Evolutionary conservation across 2,329 filamentous ascomycete genomes (phyloP).

Genomic region (Tricladium varicosporioides): DNA sequence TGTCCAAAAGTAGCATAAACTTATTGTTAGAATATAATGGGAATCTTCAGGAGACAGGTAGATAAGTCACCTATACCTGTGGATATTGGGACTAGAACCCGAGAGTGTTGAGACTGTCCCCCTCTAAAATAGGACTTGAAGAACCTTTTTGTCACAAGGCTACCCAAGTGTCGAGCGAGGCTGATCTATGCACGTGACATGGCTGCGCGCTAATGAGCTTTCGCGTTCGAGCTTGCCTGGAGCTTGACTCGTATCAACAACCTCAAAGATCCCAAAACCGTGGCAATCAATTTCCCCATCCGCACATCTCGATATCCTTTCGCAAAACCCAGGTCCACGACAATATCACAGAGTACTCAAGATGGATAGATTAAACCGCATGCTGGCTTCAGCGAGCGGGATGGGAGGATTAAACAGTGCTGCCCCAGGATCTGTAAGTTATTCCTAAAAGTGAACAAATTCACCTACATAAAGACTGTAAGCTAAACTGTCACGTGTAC

Average conservation of each 20-base stretch:
- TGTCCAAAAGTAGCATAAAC: not conserved
- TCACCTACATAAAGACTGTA: not conserved
- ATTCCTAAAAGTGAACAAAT: not conserved
- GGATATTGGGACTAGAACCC: too few relatives aligned
- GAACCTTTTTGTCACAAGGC: not conserved
- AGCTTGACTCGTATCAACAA: not conserved
- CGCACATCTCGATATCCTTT: not conserved
- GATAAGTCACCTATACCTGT: too few relatives aligned
- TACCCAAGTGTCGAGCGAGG: not conserved
- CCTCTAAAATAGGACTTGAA: not conserved
- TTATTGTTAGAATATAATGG: too few relatives aligned
- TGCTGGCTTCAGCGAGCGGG: slow-evolving; percentile 75
- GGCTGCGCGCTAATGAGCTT: not conserved
- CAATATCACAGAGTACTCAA: slow-evolving; percentile 12
- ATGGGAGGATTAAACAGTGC: slow-evolving; percentile 58
- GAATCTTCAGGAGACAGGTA: too few relatives aligned
- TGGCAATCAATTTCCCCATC: not conserved
- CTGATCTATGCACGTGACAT: not conserved
- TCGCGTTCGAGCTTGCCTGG: slow-evolving; percentile 13
- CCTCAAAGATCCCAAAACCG: not conserved
- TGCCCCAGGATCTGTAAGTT: slow-evolving; percentile 59
- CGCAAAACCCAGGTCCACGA: not conserved
- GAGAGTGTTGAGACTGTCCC: too few relatives aligned
- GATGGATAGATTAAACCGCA: slow-evolving; percentile 91
- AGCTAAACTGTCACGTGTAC: slow-evolving; percentile 12